These are phyloP conservation scores for Byssoonygena ceratinophila DNA, from an alignment of 2,329 filamentous ascomycete species.

Conservation along the genomic window DNA sequence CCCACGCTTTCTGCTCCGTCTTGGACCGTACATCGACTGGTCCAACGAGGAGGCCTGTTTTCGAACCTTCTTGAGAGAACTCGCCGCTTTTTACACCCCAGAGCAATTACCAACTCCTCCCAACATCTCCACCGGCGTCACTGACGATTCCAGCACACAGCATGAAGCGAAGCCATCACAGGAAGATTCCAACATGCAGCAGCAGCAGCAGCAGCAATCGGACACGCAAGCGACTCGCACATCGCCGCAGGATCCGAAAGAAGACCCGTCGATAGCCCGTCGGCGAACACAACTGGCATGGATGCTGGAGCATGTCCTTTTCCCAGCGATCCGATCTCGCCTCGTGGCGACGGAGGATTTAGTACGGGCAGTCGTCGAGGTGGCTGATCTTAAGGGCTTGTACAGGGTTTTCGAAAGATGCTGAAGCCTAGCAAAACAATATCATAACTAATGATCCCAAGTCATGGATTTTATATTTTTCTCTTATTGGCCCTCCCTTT, in stretches of 20 bases:
- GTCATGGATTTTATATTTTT: too few species aligned
- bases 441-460: background rate
- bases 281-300: constrained; percentile 60
- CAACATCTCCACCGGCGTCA: constrained; percentile 20
- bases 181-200: background rate
- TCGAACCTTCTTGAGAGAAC: constrained; percentile 67
- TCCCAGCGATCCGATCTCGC: constrained; percentile 75
- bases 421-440: constrained; percentile 31
- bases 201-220: background rate
- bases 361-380: constrained; percentile 68
- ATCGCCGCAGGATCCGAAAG: constrained; percentile 40
- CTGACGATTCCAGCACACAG: constrained; percentile 21
- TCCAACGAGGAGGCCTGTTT: constrained; percentile 75
- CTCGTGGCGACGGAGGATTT: constrained; percentile 71
- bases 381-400: constrained; percentile 82
- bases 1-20: constrained; percentile 72
- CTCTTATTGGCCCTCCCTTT: background rate
- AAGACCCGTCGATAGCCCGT: constrained; percentile 30
- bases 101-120: constrained; percentile 58
- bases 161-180: background rate
- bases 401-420: constrained; percentile 95
- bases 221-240: constrained; percentile 16
- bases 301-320: constrained; percentile 74
- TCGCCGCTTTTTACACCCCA: constrained; percentile 83
- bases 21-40: constrained; percentile 87